Evolutionary conservation across 2,329 filamentous ascomycete genomes (phyloP), one percentile per base, ranked within the genome.

Genomic region (Aureobasidium sp.): DNA sequence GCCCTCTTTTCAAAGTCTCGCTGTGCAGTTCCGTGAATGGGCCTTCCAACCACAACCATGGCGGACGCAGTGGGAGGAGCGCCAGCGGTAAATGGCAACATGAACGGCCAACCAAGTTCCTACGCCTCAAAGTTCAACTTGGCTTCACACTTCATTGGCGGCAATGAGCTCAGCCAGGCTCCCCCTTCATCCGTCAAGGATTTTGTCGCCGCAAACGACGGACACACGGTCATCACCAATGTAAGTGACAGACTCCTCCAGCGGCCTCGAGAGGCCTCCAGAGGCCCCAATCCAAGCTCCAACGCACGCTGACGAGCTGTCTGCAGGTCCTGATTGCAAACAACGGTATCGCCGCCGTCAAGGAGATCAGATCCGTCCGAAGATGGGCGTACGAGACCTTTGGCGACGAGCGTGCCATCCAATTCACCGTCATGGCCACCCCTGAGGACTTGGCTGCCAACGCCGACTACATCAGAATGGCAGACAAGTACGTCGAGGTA

Each of bases 301-400:
- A 64, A 69, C 1, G 68, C 66, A 66, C 60, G 66, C 51, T 58
- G 63, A 62, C 36, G 58, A 36, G 29, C 41, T 14, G 61, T 9
- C 69, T 22, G 55, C 72, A 97, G 93, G 91, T 97, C 61, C 84
- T 99, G 67, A 99, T 99, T 78, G 94, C 94, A 75, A 99, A 99
- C 83, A 99, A 99, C 81, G 94, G 94, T 84, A 99, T 99, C 77
- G 94, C 94, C 57, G 94, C 94, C 74, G 94, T 99, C 77, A 99
- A 99, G 80, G 94, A 99, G 79, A 99, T 99, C 75, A 87, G 94
- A 77, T 97, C 93, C 64, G 93, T 99, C 73, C 89, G 94, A 77
- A 99, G 97, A 92, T 99, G 94, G 94, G 94, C 94, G 65, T 99
- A 99, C 86, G 94, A 99, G 80, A 96, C 90, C 8, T 99, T 99